Evolutionary conservation across 345 rosid species (phyloP), one percentile per base, ranked within the genome.

Genomic region (Euphorbia pulcherrima): DNA sequence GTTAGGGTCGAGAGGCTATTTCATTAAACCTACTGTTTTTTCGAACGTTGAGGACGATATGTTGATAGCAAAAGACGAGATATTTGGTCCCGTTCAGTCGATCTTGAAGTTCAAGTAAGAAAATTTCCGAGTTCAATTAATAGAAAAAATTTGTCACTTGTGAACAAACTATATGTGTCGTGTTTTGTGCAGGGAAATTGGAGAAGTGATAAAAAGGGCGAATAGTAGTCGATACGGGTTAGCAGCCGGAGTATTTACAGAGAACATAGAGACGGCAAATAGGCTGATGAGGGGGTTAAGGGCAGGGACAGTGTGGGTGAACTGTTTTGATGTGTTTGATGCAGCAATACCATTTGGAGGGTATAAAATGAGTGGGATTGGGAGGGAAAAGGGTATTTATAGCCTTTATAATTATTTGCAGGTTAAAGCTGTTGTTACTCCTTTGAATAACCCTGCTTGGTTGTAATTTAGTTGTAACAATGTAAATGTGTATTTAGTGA

Each of bases 11-110:
- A 84, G 63, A 66, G 98, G 98, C 68, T 89, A 80, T 85, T 93
- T 85, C 47, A 76, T 93, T 65, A 84, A 90, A 78, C 98, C 98
- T 12, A 93, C 98, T 26, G 97, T 93, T 68, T 93, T 93, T 90
- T 90, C 98, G 40, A 78, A 89, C 56, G 97, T 93, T 37, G 58
- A 81, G 98, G 98, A 93, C 28, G 91, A 90, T 62, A 93, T 93
- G 98, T 64, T 83, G 82, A 93, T 93, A 50, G 97, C 96, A 0
- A 77, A 76, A 62, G 96, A 93, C 6, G 98, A 90, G 84, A 93
- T 93, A 46, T 93, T 93, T 26, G 98, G 98, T 20, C 97, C 98
- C 0, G 95, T 93, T 53, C 98, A 90, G 70, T 73, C 95, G 70
- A 91, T 93, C 79, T 79, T 84, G 69, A 93, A 93, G 74, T 93